phyloP scores from a whole-genome alignment of 176 grass and related monocot species.

The Oropetium thomaeum region DNA sequence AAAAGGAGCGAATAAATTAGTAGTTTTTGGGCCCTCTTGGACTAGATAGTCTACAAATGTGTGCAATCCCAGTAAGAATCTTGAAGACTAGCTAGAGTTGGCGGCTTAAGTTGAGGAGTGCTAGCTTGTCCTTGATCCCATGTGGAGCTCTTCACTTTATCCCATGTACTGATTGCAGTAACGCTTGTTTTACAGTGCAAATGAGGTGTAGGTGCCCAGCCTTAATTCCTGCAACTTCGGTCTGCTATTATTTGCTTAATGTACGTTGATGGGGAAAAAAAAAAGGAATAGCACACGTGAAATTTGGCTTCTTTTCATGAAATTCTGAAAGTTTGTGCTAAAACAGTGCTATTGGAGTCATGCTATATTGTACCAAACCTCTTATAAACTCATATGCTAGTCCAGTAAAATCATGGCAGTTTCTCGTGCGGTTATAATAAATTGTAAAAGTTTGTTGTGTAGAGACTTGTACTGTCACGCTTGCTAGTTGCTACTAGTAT shows the following conservation, averaged over 20 bases:
- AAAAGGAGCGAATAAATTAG: slow-evolving; percentile 58
- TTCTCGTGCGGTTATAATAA: too few relatives aligned
- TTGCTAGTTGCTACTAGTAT: too few relatives aligned
- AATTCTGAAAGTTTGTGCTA: slow-evolving; percentile 18
- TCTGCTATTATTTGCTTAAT: background rate
- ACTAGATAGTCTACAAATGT: slow-evolving; percentile 50
- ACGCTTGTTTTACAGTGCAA: slow-evolving; percentile 14
- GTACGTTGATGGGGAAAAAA: slow-evolving; percentile 6
- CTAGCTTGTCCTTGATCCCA: slow-evolving; percentile 60
- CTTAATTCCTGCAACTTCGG: slow-evolving; percentile 10
- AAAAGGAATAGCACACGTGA: too few relatives aligned
- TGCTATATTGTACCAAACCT: too few relatives aligned
- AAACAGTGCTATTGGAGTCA: background rate
- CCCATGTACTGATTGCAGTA: slow-evolving; percentile 34
- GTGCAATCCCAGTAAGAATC: slow-evolving; percentile 58
- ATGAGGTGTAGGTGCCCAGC: background rate
- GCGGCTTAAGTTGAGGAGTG: slow-evolving; percentile 29
- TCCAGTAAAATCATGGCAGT: too few relatives aligned
- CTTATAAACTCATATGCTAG: too few relatives aligned
- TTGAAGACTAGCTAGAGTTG: slow-evolving; percentile 34
- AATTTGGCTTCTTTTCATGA: slow-evolving; percentile 14
- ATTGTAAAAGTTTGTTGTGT: too few relatives aligned
- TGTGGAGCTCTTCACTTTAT: slow-evolving; percentile 54
- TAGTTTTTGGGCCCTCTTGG: slow-evolving; percentile 45
- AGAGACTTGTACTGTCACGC: too few relatives aligned